Conservation (phyloP, 2,329 filamentous ascomycete genomes). For the Trichoderma sp. region DNA sequence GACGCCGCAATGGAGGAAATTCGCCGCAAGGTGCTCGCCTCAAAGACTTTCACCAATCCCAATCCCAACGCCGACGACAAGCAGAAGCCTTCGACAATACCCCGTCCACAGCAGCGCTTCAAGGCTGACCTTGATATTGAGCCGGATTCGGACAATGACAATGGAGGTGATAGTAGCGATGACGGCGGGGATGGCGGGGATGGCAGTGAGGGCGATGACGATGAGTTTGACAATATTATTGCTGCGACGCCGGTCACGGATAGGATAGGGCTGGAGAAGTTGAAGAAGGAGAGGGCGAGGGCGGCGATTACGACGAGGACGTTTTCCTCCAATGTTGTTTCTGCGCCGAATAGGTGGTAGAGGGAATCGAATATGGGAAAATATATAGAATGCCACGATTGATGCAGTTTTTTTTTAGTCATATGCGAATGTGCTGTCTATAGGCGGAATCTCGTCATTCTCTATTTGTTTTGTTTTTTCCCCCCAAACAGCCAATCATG, state of each 20-base stretch:
- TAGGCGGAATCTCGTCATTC: background rate
- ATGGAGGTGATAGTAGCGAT: constrained; percentile 45
- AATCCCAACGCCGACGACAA: constrained; percentile 48
- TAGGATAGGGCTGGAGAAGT: constrained; percentile 62
- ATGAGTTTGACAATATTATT: constrained; percentile 90
- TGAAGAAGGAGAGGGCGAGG: constrained; percentile 54
- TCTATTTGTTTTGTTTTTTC: background rate
- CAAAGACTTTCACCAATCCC: constrained; percentile 71
- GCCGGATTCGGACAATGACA: constrained; percentile 61
- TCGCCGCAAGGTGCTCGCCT: constrained; percentile 81
- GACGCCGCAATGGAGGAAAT: constrained; percentile 88
- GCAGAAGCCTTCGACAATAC: constrained; percentile 62
- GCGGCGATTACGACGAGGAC: constrained; percentile 48
- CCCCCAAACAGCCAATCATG: background rate
- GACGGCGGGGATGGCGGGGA: constrained; percentile 60
- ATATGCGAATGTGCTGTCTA: background rate
- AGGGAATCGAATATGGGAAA: background rate
- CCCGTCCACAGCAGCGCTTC: constrained; percentile 50
- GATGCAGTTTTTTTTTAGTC: background rate
- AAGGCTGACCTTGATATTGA: constrained; percentile 56
- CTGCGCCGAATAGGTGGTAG: constrained; percentile 49
- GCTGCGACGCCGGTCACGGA: constrained; percentile 88
- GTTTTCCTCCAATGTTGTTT: constrained; percentile 48
- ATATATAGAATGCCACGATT: background rate
- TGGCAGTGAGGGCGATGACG: constrained; percentile 60